Evolutionary conservation across 192 early-diverging fungal species (phyloP).

Genomic region (Chytriomyces sp.): DNA sequence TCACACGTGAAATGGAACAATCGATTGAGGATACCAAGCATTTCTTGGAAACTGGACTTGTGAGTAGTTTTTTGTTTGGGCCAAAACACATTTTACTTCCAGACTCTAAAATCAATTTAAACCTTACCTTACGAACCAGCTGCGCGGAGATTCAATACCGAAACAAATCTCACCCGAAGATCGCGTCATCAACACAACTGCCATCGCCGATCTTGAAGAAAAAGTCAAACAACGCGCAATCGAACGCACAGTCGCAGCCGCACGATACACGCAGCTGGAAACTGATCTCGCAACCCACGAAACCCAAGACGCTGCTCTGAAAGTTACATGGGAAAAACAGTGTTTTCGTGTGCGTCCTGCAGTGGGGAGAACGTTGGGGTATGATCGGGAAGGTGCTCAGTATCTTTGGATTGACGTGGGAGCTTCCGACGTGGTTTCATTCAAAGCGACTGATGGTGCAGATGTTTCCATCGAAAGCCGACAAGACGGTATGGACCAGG

Average conservation of each 20-base stretch:
- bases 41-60: neutral
- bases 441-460: neutral
- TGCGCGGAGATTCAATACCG: no score
- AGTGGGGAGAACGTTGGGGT: neutral
- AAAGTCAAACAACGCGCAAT: neutral
- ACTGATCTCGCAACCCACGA: neutral
- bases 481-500: no score
- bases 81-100: neutral
- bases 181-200: neutral
- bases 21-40: neutral
- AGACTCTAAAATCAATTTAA: neutral
- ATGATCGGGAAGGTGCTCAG: conserved; percentile 12
- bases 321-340: neutral
- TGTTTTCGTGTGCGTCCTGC: neutral
- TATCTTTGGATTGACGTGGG: conserved; percentile 31
- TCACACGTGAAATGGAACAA: conserved; percentile 3
- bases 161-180: no score
- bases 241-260: neutral
- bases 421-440: conserved; percentile 9
- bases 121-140: no score
- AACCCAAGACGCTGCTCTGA: neutral
- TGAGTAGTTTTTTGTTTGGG: neutral
- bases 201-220: neutral
- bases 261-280: neutral
- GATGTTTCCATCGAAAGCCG: no score